Conservation (phyloP, 805 yeast genomes). For the Metschnikowia orientalis region DNA sequence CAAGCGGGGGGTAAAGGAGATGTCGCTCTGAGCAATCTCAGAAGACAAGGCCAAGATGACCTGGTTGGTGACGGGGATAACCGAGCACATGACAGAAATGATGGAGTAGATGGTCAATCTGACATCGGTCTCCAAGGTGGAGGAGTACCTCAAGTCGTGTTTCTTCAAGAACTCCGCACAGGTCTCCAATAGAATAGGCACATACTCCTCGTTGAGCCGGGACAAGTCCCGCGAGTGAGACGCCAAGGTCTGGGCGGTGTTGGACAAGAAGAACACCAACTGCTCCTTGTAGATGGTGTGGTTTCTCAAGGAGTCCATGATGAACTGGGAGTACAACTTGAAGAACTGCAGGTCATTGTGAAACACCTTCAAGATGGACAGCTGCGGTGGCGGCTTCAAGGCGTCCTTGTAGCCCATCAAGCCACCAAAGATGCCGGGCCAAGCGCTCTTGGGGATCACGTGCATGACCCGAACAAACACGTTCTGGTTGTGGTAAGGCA, state of each 20-base stretch:
- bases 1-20: conserved; percentile 19
- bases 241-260: conserved; percentile 63
- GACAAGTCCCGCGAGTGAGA: conserved; percentile 47
- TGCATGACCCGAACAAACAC: conserved; percentile 73
- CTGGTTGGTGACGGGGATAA: conserved; percentile 51
- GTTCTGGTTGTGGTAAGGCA: conserved; percentile 77
- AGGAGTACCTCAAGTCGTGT: conserved; percentile 15
- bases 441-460: conserved; percentile 50
- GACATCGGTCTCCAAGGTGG: conserved; percentile 42
- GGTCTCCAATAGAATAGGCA: conserved; percentile 56
- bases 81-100: conserved; percentile 69
- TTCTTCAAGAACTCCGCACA: conserved; percentile 49
- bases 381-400: conserved; percentile 59
- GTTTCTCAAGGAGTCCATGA: conserved; percentile 46
- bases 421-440: conserved; percentile 81
- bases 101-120: conserved; percentile 83
- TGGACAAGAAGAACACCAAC: conserved; percentile 74
- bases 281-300: conserved; percentile 62
- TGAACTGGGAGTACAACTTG: conserved; percentile 58
- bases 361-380: conserved; percentile 69
- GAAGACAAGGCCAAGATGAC: conserved; percentile 31
- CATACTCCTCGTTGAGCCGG: conserved; percentile 42
- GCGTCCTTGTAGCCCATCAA: conserved; percentile 61
- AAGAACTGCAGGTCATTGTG: conserved; percentile 60
- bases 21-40: conserved; percentile 27